Conservation (phyloP, 306 rosid species). For the Quercus aquifolioides region DNA sequence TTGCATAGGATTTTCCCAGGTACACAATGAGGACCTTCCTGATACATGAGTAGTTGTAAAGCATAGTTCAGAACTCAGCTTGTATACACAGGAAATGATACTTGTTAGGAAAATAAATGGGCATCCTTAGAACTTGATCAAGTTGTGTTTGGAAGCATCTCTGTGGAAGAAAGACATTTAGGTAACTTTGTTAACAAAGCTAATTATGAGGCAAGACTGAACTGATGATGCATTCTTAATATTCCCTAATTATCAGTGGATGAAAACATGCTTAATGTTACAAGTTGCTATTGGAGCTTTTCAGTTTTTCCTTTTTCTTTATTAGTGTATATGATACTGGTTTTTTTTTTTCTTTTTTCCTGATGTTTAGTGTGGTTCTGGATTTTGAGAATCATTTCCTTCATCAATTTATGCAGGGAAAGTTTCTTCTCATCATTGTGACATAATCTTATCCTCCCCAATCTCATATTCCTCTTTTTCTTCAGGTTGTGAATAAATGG, state of each 20-base stretch:
- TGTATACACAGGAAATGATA: not conserved
- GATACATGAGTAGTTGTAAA: not conserved
- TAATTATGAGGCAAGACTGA: not conserved
- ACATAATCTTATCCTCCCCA: not conserved
- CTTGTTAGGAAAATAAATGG: not conserved
- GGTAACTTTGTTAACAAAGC: too few relatives aligned
- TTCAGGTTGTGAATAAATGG: constrained; percentile 96
- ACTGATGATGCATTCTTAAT: not conserved
- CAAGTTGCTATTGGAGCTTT: not conserved
- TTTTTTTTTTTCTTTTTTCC: too few relatives aligned
- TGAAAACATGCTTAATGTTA: not conserved
- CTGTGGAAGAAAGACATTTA: not conserved
- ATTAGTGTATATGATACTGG: not conserved
- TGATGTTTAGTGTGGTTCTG: not conserved
- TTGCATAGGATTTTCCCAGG: not conserved
- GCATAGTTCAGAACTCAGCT: not conserved
- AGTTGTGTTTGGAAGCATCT: not conserved
- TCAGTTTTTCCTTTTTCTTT: not conserved
- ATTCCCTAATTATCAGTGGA: not conserved
- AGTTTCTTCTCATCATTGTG: not conserved
- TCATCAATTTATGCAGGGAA: not conserved
- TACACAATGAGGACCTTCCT: not conserved
- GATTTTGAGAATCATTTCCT: not conserved
- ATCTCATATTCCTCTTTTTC: not conserved
- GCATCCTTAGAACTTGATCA: not conserved